phyloP scores from a whole-genome alignment of 345 rosid genomes.

The Heritiera littoralis region DNA sequence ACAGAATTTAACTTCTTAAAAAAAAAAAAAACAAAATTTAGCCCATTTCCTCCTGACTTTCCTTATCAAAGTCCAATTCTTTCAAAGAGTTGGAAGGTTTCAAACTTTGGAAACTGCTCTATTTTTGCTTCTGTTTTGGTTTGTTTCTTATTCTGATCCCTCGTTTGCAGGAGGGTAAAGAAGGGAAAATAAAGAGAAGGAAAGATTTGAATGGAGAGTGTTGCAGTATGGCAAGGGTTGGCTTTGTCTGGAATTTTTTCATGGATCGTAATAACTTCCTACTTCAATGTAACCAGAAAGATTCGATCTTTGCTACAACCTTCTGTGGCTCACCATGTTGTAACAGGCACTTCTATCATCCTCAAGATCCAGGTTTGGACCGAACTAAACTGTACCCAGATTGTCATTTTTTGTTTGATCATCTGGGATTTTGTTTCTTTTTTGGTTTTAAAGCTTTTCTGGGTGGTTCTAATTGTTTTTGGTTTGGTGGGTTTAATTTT shows the following conservation, averaged over 20 bases:
- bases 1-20: too few species aligned
- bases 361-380: constrained; percentile 78
- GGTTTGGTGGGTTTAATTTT: not conserved
- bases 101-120: not conserved
- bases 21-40: not conserved
- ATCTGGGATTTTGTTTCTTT: not conserved
- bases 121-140: not conserved
- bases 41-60: constrained; percentile 1
- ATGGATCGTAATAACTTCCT: constrained; percentile 77
- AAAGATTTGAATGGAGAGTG: constrained; percentile 58
- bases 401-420: not conserved
- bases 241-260: constrained; percentile 59
- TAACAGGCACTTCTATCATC: constrained; percentile 51
- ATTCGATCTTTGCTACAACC: constrained; percentile 75
- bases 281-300: constrained; percentile 57
- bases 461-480: not conserved
- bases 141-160: constrained; percentile 28
- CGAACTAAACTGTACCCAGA: constrained; percentile 19
- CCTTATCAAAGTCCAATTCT: not conserved
- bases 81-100: not conserved
- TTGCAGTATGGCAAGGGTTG: constrained; percentile 71
- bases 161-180: constrained; percentile 20
- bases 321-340: constrained; percentile 61
- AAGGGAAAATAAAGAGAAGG: constrained; percentile 20
- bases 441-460: not conserved